Base-by-base conservation (phyloP, 2,329 filamentous ascomycete species). In the Calonectria ilicicola region DNA sequence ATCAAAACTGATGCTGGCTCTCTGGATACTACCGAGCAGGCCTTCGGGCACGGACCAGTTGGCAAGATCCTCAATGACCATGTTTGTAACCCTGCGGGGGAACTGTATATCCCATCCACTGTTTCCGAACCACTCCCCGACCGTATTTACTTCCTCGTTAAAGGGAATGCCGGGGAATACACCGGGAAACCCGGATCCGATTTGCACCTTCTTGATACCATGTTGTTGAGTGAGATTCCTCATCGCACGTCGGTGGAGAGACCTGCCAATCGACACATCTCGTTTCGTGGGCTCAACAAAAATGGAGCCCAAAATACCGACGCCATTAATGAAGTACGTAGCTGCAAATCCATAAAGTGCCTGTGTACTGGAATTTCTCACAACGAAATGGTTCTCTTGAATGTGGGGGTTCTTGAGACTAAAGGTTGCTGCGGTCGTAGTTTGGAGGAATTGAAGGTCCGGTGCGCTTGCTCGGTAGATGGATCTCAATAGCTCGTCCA, bases 261-360 rank as follows among this genome's bases (percentile, higher is more conserved):
- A 98, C 76, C 95, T 92, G 0, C 96, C 96, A 73, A 98, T 97
- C 0, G 95, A 98, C 12, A 98, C 89, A 79, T 96, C 97, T 40
- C 96, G 91, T 79, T 97, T 93, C 5, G 90, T 86, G 0, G 96
- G 96, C 76, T 98, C 96, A 44, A 98, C 96, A 74, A 98, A 93
- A n/a, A 98, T 88, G 4, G 94, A 92, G 0, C 94, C 95, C 64
- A 98, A 91, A 21, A 95, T 93, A 19, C 95, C 95, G 5, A 92
- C 92, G 1, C 85, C 85, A 47, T 91, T 91, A 80, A 94, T 91
- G 81, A 91, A 95, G 81, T 98, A 98, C 0, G 95, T 98, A 0
- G 95, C 93, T 80, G 94, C 96, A 83, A 98, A 98, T 2, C 96
- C 96, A 80, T 98, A 98, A 0, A 98, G 85, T 0, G 94, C 94